These are phyloP conservation scores for Daldinia childiae DNA, from an alignment of 495 filamentous ascomycete species.

Conservation along the genomic window DNA sequence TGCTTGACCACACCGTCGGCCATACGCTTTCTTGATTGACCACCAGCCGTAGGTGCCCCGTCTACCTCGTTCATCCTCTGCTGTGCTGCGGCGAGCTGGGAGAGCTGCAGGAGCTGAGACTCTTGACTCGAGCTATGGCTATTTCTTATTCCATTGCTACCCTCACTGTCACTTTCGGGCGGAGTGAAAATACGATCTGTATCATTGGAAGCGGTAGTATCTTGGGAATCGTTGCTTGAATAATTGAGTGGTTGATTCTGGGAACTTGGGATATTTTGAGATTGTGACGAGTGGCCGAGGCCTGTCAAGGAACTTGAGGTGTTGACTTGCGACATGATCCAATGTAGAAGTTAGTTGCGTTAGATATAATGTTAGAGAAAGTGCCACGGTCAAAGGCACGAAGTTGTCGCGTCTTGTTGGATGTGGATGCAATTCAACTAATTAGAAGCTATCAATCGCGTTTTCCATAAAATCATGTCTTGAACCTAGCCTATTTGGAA, in stretches of 20 bases:
- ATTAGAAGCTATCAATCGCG: constrained; percentile 15
- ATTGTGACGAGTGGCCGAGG: constrained; percentile 17
- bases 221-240: constrained; percentile 56
- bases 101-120: constrained; percentile 62
- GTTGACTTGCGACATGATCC: constrained; percentile 33
- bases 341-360: background rate
- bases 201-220: constrained; percentile 53
- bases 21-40: constrained; percentile 65
- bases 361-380: background rate
- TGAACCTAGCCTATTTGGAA: constrained; percentile 20
- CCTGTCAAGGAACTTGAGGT: constrained; percentile 4
- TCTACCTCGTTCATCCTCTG: constrained; percentile 53
- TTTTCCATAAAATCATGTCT: constrained; percentile 14
- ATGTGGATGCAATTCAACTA: constrained; percentile 8
- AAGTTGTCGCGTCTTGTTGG: constrained; percentile 34
- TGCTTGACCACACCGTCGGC: constrained; percentile 71
- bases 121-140: constrained; percentile 55
- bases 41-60: constrained; percentile 39
- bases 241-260: constrained; percentile 42
- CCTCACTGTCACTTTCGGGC: constrained; percentile 55
- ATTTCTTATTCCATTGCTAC: constrained; percentile 50
- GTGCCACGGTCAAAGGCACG: constrained; percentile 5
- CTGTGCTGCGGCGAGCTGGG: constrained; percentile 62
- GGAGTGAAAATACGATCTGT: constrained; percentile 58
- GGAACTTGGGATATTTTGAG: constrained; percentile 26